Conservation (phyloP, 192 early-diverging fungal genomes). For the Endogone sp. region DNA sequence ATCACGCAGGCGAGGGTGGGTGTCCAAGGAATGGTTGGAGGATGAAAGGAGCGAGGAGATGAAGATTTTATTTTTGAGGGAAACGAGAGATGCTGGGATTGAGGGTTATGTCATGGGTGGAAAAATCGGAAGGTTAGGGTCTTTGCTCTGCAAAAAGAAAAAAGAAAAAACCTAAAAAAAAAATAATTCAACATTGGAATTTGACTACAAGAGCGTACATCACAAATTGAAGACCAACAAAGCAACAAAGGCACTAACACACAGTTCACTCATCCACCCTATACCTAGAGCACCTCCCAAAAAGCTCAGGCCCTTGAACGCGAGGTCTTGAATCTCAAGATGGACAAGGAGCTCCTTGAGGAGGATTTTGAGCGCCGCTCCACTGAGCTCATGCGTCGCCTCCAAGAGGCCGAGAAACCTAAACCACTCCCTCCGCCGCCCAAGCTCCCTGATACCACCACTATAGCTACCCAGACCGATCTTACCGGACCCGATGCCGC, state of each 20-base stretch:
- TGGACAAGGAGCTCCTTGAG: neutral
- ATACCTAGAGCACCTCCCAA: neutral
- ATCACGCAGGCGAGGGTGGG: neutral
- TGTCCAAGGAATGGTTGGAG: neutral
- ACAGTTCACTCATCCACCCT: too few species aligned
- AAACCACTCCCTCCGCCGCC: neutral
- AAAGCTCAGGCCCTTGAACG: neutral
- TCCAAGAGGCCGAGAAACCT: neutral
- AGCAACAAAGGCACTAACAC: too few species aligned
- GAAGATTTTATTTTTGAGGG: neutral
- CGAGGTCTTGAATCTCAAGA: neutral
- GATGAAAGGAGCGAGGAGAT: neutral
- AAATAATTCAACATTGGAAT: too few species aligned
- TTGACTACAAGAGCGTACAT: too few species aligned
- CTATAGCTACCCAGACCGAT: neutral
- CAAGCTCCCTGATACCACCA: neutral
- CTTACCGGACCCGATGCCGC: too few species aligned
- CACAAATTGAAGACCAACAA: too few species aligned
- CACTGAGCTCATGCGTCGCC: neutral
- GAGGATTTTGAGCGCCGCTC: neutral
- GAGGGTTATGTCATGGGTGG: too few species aligned
- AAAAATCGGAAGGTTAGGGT: too few species aligned
- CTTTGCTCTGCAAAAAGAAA: too few species aligned
- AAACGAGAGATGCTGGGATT: too few species aligned
- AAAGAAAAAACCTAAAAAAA: too few species aligned